phyloP scores from a whole-genome alignment of 2,329 filamentous ascomycete genomes.

The Aspergillus fumigatus region DNA sequence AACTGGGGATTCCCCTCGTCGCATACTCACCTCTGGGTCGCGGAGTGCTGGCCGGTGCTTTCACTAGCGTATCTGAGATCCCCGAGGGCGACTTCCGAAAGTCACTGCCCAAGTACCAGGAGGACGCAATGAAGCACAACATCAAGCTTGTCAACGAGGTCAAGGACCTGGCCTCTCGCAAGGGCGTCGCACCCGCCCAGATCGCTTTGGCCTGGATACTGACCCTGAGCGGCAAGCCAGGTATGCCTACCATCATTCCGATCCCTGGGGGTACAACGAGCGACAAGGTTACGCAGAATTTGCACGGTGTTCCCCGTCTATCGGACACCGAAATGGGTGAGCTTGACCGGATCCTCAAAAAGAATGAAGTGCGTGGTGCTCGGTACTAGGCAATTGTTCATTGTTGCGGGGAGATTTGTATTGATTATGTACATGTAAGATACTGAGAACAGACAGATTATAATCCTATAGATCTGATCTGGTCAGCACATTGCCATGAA shows the following conservation, averaged over 20 bases:
- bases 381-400: slow-evolving; percentile 19
- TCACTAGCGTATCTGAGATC: slow-evolving; percentile 45
- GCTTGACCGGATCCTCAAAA: slow-evolving; percentile 49
- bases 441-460: background rate
- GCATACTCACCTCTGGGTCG: slow-evolving; percentile 58
- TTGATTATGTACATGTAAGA: background rate
- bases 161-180: slow-evolving; percentile 41
- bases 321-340: slow-evolving; percentile 42
- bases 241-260: slow-evolving; percentile 40
- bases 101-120: slow-evolving; percentile 46
- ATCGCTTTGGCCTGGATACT: slow-evolving; percentile 49
- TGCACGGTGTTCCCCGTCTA: slow-evolving; percentile 24
- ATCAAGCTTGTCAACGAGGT: slow-evolving; percentile 46
- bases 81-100: slow-evolving; percentile 45
- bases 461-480: background rate
- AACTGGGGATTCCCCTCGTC: slow-evolving; percentile 54
- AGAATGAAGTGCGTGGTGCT: slow-evolving; percentile 34
- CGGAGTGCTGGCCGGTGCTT: slow-evolving; percentile 51
- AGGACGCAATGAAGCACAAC: slow-evolving; percentile 49
- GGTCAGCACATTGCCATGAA: slow-evolving; percentile 12
- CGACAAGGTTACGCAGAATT: slow-evolving; percentile 34
- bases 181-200: slow-evolving; percentile 43
- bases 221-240: slow-evolving; percentile 38
- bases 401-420: background rate
- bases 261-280: slow-evolving; percentile 35